phyloP scores from a whole-genome alignment of 768 basidiomycete genomes.

The Floccularia luteovirens region DNA sequence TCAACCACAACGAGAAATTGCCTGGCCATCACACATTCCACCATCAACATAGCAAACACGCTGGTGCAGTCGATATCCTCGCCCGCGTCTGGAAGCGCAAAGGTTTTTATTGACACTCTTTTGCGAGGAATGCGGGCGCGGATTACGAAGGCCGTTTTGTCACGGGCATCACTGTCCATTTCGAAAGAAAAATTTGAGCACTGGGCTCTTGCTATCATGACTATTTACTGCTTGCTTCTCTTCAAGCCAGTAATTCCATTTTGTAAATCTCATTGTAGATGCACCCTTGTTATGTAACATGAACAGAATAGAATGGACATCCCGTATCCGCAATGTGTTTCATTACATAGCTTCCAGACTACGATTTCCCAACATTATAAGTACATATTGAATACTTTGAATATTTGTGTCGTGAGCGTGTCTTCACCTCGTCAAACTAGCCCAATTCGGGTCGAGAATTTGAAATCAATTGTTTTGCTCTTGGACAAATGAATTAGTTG shows the following conservation, averaged over 20 bases:
- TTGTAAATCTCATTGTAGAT: no score
- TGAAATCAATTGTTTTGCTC: no score
- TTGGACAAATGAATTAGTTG: no score
- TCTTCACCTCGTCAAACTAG: no score
- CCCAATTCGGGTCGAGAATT: no score
- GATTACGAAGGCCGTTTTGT: conserved; percentile 90
- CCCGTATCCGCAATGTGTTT: no score
- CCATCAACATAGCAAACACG: conserved; percentile 39
- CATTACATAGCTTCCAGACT: no score
- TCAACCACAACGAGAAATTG: conserved; percentile 26
- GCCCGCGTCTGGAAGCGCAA: conserved; percentile 61
- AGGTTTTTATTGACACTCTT: conserved; percentile 37
- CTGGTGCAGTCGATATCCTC: conserved; percentile 76
- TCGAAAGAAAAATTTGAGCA: conserved; percentile 96
- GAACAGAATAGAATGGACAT: conserved; percentile 10
- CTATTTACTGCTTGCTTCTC: conserved; percentile 36
- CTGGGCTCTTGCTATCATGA: conserved; percentile 71
- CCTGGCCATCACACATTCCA: conserved; percentile 32
- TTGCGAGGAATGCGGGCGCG: conserved; percentile 91
- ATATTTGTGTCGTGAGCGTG: no score
- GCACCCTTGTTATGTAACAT: conserved; percentile 18
- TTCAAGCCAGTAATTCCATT: no score
- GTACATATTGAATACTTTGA: no score
- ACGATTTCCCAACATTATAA: no score
- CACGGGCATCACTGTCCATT: conserved; percentile 94